Conservation (phyloP, 2,329 filamentous ascomycete genomes). For the Botryotinia narcissicola region DNA sequence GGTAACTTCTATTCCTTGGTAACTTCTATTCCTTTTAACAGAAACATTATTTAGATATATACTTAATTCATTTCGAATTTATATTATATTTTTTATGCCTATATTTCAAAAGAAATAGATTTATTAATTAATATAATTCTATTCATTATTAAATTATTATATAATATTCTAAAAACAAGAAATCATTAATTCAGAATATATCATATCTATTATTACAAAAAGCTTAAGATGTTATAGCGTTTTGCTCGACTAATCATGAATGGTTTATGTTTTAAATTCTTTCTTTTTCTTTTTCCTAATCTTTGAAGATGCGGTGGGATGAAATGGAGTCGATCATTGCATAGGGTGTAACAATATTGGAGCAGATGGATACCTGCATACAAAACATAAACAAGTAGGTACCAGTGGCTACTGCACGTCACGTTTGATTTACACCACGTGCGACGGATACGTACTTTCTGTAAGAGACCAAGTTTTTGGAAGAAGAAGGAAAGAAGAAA, state of each 20-base stretch:
- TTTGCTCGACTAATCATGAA: not conserved
- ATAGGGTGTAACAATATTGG: not conserved
- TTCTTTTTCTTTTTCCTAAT: not conserved
- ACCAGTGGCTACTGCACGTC: conserved; percentile 18
- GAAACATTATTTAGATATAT: too few relatives aligned
- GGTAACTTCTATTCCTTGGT: too few relatives aligned
- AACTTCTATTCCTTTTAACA: too few relatives aligned
- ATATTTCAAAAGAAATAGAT: too few relatives aligned
- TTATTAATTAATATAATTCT: too few relatives aligned
- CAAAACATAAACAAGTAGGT: conserved; percentile 5
- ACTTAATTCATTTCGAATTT: too few relatives aligned
- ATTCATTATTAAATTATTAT: too few relatives aligned
- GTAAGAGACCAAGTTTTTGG: not conserved
- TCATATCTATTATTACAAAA: too few relatives aligned
- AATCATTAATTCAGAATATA: too few relatives aligned
- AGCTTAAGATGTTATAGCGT: not conserved
- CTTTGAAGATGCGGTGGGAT: not conserved
- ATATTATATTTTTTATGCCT: too few relatives aligned
- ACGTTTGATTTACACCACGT: conserved; percentile 16
- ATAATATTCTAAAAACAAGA: too few relatives aligned
- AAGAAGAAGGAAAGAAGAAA: not conserved
- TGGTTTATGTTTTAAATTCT: not conserved
- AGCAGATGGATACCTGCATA: conserved; percentile 13
- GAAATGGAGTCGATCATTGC: conserved; percentile 10
- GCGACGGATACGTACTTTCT: conserved; percentile 14